These are phyloP conservation scores for Globisporangium emineosum DNA, from an alignment of 352 stramenopile genomes.

Conservation along the genomic window DNA sequence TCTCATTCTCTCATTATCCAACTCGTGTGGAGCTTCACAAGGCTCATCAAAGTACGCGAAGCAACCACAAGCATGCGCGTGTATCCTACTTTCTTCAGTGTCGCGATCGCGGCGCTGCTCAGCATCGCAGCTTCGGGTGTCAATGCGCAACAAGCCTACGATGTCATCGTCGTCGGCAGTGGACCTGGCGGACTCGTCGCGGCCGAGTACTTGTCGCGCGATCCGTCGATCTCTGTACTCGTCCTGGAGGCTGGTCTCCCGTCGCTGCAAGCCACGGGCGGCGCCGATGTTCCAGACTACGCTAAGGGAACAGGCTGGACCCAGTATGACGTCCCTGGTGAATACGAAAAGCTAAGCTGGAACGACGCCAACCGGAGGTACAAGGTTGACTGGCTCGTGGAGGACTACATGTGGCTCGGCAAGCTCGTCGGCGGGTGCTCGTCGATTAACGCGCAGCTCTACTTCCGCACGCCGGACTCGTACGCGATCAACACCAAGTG, in stretches of 20 bases:
- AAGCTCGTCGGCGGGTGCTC: conserved; percentile 77
- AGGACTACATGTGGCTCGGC: conserved; percentile 44
- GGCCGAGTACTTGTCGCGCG: conserved; percentile 25
- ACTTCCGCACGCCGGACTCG: conserved; percentile 60
- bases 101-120: too few relatives aligned
- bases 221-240: conserved; percentile 22
- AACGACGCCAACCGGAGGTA: conserved; percentile 36
- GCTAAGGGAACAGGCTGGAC: conserved; percentile 38
- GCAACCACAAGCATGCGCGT: too few relatives aligned
- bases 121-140: too few relatives aligned
- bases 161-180: conserved; percentile 32
- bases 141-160: conserved; percentile 14
- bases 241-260: conserved; percentile 26
- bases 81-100: too few relatives aligned
- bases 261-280: conserved; percentile 42
- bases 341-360: conserved; percentile 49
- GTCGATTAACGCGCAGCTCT: conserved; percentile 75
- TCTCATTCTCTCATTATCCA: too few relatives aligned
- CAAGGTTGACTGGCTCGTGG: conserved; percentile 38
- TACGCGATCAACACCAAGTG: conserved; percentile 37
- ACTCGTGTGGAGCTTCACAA: too few relatives aligned
- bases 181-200: conserved; percentile 29
- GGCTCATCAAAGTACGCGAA: too few relatives aligned
- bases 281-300: conserved; percentile 45
- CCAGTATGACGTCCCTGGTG: conserved; percentile 66